Base-by-base conservation (phyloP, 768 basidiomycete species). In the Leucogyrophana mollusca region DNA sequence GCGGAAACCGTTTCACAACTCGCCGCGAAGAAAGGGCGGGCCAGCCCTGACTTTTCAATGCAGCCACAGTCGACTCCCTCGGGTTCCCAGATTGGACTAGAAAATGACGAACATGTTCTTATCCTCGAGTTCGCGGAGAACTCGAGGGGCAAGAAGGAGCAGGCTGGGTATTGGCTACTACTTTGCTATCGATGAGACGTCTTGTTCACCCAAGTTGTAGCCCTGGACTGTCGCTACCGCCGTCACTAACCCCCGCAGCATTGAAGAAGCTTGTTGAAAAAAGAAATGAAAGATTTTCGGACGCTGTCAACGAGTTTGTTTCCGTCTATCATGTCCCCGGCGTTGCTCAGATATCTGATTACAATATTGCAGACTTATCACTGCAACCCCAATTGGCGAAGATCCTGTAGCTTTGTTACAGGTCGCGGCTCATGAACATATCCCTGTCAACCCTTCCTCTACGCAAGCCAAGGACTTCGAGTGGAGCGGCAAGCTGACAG, bases 231-330 rank as follows among this genome's bases (percentile, higher is more conserved):
- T 58, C 51, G 3, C 49, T 61, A 34, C 55, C 53, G 2, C 62
- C 60, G 46, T 51, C 80, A 4, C 59, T 85, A 51, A 77, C 79
- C 0, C 78, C 83, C 7, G 67, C 72, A 8, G 79, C 78, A 16
- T 72, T 80, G 16, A 85, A 86, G 56, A 85, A 82, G 47, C 72
- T 93, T 3, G 76, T 93, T 30, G 81, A 86, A 53, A 77, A 75
- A 50, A 71, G 90, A 41, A 90, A 92, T 51, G 67, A 75, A 30
- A 69, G 73, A 35, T 94, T 90, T 57, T 60, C 61, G 9, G 59
- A 73, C 34, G 87, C 90, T 23, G 76, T 90, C 10, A 71, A 86
- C 43, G 87, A 91, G 85, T 88, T 64, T 27, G 70, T 53, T 49
- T 2, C 17, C 20, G 18, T 18, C 6, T 7, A 21, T 45, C 36